Conservation (phyloP, 2,329 filamentous ascomycete species). For the Alternaria metachromatica region DNA sequence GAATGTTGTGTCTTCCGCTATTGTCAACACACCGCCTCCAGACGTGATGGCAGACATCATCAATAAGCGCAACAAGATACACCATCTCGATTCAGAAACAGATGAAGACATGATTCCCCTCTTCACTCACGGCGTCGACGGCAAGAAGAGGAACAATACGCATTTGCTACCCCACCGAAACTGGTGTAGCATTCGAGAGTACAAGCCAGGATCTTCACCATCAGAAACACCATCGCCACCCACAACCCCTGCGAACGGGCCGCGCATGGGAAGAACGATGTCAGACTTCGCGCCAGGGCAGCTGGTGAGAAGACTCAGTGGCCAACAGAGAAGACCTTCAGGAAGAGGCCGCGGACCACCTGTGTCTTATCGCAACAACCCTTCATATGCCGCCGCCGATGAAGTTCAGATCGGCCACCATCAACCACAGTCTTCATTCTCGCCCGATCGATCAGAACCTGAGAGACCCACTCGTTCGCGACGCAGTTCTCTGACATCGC, state of each 20-base stretch:
- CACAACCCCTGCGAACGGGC: slow-evolving; percentile 33
- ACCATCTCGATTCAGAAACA: slow-evolving; percentile 72
- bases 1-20: slow-evolving; percentile 91
- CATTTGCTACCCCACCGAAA: slow-evolving; percentile 87
- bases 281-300: slow-evolving; percentile 50
- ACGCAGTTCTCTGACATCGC: slow-evolving; percentile 42
- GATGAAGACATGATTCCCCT: slow-evolving; percentile 97
- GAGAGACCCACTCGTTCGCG: slow-evolving; percentile 39
- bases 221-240: slow-evolving; percentile 64
- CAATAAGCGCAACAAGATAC: slow-evolving; percentile 86
- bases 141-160: slow-evolving; percentile 89
- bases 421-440: slow-evolving; percentile 45
- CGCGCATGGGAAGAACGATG: slow-evolving; percentile 34
- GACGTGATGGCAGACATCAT: slow-evolving; percentile 88
- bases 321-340: slow-evolving; percentile 31
- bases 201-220: slow-evolving; percentile 77
- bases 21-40: slow-evolving; percentile 89
- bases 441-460: slow-evolving; percentile 39
- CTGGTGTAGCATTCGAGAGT: slow-evolving; percentile 92
- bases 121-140: slow-evolving; percentile 87
- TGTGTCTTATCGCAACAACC: slow-evolving; percentile 48
- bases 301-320: slow-evolving; percentile 52
- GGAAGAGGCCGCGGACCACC: slow-evolving; percentile 44
- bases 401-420: slow-evolving; percentile 31
- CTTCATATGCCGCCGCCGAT: slow-evolving; percentile 41